Conservation (phyloP, 2,329 filamentous ascomycete genomes). For the Fusarium sp. region DNA sequence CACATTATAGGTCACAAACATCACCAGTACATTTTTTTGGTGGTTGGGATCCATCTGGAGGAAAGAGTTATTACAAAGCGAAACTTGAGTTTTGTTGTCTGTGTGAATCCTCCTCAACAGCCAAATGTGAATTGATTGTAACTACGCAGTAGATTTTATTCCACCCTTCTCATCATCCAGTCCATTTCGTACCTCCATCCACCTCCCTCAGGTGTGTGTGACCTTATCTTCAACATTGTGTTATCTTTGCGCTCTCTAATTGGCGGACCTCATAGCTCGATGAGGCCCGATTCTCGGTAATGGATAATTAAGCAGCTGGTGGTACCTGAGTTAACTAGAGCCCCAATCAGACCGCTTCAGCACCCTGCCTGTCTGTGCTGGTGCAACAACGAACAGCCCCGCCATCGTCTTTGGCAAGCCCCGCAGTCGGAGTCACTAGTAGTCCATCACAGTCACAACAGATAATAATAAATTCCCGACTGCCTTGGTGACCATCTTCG, state of each 20-base stretch:
- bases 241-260: constrained; percentile 31
- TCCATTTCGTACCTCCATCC: neutral
- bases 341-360: constrained; percentile 27
- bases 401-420: constrained; percentile 39
- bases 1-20: no score
- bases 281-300: constrained; percentile 21
- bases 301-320: no score
- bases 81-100: neutral
- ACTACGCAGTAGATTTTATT: neutral
- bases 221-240: constrained; percentile 26
- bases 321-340: constrained; percentile 26
- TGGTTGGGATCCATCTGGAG: neutral
- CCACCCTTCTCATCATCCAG: neutral
- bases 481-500: constrained; percentile 17
- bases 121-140: neutral
- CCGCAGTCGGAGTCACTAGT: constrained; percentile 42
- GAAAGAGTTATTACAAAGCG: neutral
- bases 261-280: constrained; percentile 29
- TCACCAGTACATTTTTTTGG: neutral
- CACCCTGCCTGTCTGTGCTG: constrained; percentile 1
- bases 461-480: constrained; percentile 38
- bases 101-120: neutral
- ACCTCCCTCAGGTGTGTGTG: constrained; percentile 2
- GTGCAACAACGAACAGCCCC: constrained; percentile 34
- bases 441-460: constrained; percentile 31